These are phyloP conservation scores for Stropharia rugosoannulata DNA, from an alignment of 768 basidiomycete species.

Conservation along the genomic window DNA sequence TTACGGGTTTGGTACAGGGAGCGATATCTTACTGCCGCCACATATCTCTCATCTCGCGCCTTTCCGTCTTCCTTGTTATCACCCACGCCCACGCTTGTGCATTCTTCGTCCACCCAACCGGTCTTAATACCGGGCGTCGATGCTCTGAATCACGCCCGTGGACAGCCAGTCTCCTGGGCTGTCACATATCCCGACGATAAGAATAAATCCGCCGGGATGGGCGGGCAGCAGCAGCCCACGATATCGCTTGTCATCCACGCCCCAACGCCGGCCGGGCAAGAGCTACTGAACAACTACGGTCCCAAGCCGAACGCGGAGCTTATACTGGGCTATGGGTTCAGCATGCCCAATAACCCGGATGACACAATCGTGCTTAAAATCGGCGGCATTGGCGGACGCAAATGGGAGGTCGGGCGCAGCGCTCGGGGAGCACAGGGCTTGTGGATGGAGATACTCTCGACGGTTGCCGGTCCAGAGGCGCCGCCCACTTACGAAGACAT, in stretches of 20 bases:
- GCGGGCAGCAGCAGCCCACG: slow-evolving; percentile 21
- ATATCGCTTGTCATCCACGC: slow-evolving; percentile 66
- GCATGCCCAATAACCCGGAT: slow-evolving; percentile 74
- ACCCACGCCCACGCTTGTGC: slow-evolving; percentile 47
- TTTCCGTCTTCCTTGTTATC: slow-evolving; percentile 86
- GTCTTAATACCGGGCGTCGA: slow-evolving; percentile 88
- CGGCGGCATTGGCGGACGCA: slow-evolving; percentile 48
- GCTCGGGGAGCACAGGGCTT: slow-evolving; percentile 54
- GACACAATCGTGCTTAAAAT: slow-evolving; percentile 84
- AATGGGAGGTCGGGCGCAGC: slow-evolving; percentile 64
- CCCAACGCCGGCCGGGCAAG: slow-evolving; percentile 37
- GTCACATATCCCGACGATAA: slow-evolving; percentile 39
- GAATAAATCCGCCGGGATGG: slow-evolving; percentile 7
- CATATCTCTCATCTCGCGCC: slow-evolving; percentile 83
- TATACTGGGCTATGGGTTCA: slow-evolving; percentile 91
- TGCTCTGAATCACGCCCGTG: slow-evolving; percentile 81
- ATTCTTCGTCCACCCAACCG: slow-evolving; percentile 58
- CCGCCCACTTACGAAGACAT: slow-evolving; percentile 53
- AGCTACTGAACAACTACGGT: slow-evolving; percentile 92
- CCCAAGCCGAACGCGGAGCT: slow-evolving; percentile 89
- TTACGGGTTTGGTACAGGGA: slow-evolving; percentile 47
- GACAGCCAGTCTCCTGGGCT: slow-evolving; percentile 81
- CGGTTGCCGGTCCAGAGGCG: slow-evolving; percentile 23
- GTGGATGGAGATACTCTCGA: slow-evolving; percentile 55
- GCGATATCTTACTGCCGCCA: slow-evolving; percentile 66